phyloP scores from a whole-genome alignment of 345 rosid genomes.

The Pseudoturritis turrita region DNA sequence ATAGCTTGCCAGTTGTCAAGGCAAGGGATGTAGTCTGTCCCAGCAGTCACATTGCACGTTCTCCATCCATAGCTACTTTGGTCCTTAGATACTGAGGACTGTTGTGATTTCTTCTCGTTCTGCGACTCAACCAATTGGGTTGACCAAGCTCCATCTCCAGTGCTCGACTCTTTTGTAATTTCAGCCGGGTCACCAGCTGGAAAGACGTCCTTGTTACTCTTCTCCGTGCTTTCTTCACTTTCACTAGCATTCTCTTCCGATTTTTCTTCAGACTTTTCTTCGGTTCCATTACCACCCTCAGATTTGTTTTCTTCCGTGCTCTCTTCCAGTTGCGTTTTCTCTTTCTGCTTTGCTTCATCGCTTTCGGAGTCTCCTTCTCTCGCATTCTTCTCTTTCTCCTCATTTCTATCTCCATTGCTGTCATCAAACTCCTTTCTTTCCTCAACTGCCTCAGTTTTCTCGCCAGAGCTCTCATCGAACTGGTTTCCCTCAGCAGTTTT shows the following conservation, averaged over 20 bases:
- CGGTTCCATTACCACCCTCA: slow-evolving; percentile 21
- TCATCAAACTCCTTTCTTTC: slow-evolving; percentile 28
- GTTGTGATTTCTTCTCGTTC: slow-evolving; percentile 71
- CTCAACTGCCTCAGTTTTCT: slow-evolving; percentile 33
- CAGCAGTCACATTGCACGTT: slow-evolving; percentile 78
- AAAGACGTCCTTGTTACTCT: slow-evolving; percentile 35
- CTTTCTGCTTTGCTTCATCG: slow-evolving; percentile 29
- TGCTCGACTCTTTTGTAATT: slow-evolving; percentile 48
- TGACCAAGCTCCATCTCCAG: slow-evolving; percentile 54
- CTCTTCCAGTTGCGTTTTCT: slow-evolving; percentile 32
- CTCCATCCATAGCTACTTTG: slow-evolving; percentile 54
- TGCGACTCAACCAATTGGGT: slow-evolving; percentile 74
- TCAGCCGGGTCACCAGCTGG: slow-evolving; percentile 50
- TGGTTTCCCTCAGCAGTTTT: slow-evolving; percentile 21
- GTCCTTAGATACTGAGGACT: slow-evolving; percentile 37
- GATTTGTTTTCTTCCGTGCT: slow-evolving; percentile 34
- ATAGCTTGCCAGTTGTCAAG: slow-evolving; percentile 81
- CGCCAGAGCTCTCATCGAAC: slow-evolving; percentile 31
- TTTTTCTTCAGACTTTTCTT: slow-evolving; percentile 27
- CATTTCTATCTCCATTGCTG: slow-evolving; percentile 27
- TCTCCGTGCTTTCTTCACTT: slow-evolving; percentile 31
- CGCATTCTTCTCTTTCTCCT: slow-evolving; percentile 28
- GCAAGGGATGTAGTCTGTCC: slow-evolving; percentile 94
- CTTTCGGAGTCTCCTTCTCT: slow-evolving; percentile 25
- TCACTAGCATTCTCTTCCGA: slow-evolving; percentile 18